Base-by-base conservation (phyloP, 2,329 filamentous ascomycete species). In the Fusarium scirpi region DNA sequence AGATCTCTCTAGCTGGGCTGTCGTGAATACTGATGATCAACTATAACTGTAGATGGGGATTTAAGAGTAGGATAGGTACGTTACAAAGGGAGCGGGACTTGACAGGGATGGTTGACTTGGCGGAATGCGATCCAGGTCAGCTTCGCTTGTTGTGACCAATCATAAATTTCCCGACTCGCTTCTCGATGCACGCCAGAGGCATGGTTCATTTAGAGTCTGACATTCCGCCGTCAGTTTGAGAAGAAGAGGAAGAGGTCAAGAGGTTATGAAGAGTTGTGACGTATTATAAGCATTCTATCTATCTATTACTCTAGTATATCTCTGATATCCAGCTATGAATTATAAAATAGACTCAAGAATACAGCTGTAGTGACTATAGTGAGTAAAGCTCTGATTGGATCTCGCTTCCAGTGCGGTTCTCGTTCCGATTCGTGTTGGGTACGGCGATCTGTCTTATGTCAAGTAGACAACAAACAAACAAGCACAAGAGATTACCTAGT, bases 141-240 rank as follows among this genome's bases (percentile, higher is more conserved):
- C 58, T 74, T 78, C 76, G 76, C 75, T 76, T 78, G 62, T 43
- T 47, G 46, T 48, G 45, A 9, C 74, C 76, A 77, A 77, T 77
- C 64, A 77, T 59, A 73, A 74, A 74, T 69, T 74, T 66, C 63
- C 70, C 73, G 73, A 65, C 74, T 77, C 76, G 75, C 75, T 76
- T 76, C 65, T 71, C 59, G 65, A 74, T 74, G 73, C 72, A 75
- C 58, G 64, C 73, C 59, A 70, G 58, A 67, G 67, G 63, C 55
- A 61, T 61, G 45, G 49, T 52, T 53, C 32, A 61, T 61, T 63
- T 56, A 54, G 63, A 66, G 58, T 46, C 61, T 70, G 52, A 40
- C 52, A 63, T 72, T 69, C 66, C 67, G 66, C 66, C 54, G 20
- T 43, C 32, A 25, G 41, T 41, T 16, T 44, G 32, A 34, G 34